Percentiles rank a stretch among this genome's conserved stretches.
These are phyloP conservation scores for Fusarium sp. DNA, from an alignment of 2,329 filamentous ascomycete species.

Conservation along the genomic window DNA sequence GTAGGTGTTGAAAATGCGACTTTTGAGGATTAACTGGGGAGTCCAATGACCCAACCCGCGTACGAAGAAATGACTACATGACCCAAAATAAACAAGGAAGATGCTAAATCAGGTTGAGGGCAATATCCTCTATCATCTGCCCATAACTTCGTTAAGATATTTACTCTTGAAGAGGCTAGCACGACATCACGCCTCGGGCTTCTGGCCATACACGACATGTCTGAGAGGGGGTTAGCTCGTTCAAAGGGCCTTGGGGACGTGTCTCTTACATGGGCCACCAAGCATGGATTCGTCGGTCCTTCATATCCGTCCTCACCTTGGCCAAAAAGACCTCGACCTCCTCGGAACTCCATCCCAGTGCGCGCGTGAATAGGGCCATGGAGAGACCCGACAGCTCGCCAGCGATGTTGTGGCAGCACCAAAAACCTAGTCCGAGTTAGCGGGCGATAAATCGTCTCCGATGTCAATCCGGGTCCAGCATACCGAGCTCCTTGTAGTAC, in stretches of 20 bases:
- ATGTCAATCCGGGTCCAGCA: neutral
- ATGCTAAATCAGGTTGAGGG: no score
- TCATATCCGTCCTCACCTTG: slow-evolving; percentile 54
- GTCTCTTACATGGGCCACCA: slow-evolving; percentile 58
- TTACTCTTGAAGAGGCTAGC: no score
- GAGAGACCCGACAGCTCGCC: slow-evolving; percentile 55
- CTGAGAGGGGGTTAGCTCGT: neutral
- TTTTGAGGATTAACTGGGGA: neutral
- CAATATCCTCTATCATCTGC: neutral
- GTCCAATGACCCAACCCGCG: neutral
- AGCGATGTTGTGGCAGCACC: slow-evolving; percentile 53
- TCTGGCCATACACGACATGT: slow-evolving; percentile 47
- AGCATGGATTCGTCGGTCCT: slow-evolving; percentile 53
- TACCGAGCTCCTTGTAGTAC: slow-evolving; percentile 67
- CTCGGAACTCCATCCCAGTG: slow-evolving; percentile 53
- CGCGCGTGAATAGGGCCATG: slow-evolving; percentile 57
- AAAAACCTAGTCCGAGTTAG: slow-evolving; percentile 59
- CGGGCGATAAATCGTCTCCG: neutral
- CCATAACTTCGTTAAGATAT: neutral
- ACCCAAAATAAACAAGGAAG: no score
- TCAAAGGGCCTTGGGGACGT: fast-evolving
- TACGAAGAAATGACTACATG: neutral
- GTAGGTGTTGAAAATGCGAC: no score
- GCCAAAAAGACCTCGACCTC: slow-evolving; percentile 54
- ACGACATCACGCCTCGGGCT: slow-evolving; percentile 22